phyloP scores from a whole-genome alignment of 768 basidiomycete genomes.

The Rhizopogon sp. region DNA sequence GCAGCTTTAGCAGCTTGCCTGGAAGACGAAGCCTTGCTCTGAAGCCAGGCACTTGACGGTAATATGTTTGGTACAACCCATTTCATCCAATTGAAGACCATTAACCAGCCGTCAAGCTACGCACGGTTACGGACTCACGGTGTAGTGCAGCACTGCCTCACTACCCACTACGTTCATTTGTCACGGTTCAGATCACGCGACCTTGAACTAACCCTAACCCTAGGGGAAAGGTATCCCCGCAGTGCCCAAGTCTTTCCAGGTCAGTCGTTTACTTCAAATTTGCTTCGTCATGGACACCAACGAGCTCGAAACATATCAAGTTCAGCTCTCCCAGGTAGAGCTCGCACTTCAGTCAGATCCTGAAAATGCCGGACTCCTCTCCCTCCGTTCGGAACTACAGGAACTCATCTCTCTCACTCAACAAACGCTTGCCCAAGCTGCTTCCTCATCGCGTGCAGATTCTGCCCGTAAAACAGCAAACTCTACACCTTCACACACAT shows the following conservation, averaged over 20 bases:
- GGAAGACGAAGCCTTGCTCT: no score
- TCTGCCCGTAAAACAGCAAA: constrained; percentile 49
- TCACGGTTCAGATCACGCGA: no score
- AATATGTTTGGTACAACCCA: no score
- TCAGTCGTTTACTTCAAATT: neutral
- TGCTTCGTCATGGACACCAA: constrained; percentile 41
- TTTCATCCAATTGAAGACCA: no score
- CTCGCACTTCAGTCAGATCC: constrained; percentile 73
- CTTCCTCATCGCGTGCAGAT: constrained; percentile 56
- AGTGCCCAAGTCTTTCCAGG: neutral
- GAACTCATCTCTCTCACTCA: constrained; percentile 82
- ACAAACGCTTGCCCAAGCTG: constrained; percentile 60
- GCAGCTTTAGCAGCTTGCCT: no score
- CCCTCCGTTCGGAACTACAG: constrained; percentile 71
- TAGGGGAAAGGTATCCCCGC: neutral
- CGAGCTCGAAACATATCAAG: constrained; percentile 88
- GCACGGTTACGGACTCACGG: no score
- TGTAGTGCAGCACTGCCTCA: no score
- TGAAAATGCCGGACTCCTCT: constrained; percentile 64
- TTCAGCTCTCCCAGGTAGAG: constrained; percentile 86
- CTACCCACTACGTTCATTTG: no score
- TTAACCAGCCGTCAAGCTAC: no score
- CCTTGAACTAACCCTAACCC: neutral
- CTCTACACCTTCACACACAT: constrained; percentile 48
- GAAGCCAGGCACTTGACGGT: no score